These are phyloP conservation scores for Zygotorulaspora sp. DNA, from an alignment of 805 yeast species.

Conservation along the genomic window DNA sequence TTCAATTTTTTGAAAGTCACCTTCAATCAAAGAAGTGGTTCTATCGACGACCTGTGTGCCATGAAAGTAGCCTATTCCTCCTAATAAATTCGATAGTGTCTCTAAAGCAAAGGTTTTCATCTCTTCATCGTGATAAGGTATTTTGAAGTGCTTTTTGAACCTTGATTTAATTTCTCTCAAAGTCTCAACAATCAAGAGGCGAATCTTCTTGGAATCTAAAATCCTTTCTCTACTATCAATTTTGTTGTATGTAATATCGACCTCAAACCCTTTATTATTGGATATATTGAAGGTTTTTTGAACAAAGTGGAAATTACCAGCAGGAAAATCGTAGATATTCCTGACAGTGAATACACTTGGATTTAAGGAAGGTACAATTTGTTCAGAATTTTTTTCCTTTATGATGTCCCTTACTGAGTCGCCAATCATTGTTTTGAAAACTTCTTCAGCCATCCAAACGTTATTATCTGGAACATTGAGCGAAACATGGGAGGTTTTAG, in stretches of 20 bases:
- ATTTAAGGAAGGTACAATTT: slow-evolving; percentile 28
- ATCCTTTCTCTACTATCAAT: slow-evolving; percentile 42
- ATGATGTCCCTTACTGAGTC: slow-evolving; percentile 56
- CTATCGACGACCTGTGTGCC: slow-evolving; percentile 84
- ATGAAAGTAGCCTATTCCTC: slow-evolving; percentile 84
- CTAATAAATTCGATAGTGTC: slow-evolving; percentile 74
- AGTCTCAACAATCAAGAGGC: slow-evolving; percentile 20
- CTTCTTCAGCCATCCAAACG: slow-evolving; percentile 74
- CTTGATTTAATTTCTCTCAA: slow-evolving; percentile 33
- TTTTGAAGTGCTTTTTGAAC: slow-evolving; percentile 51
- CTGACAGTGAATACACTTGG: slow-evolving; percentile 51
- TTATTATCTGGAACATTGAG: slow-evolving; percentile 66
- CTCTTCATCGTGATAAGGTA: slow-evolving; percentile 34
- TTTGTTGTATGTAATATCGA: slow-evolving; percentile 59
- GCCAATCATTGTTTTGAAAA: slow-evolving; percentile 63
- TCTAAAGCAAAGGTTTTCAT: slow-evolving; percentile 66
- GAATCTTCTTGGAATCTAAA: slow-evolving; percentile 18
- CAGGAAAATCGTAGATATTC: slow-evolving; percentile 50
- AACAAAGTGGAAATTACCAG: slow-evolving; percentile 73
- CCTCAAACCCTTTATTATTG: slow-evolving; percentile 47
- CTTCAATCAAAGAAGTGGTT: slow-evolving; percentile 60
- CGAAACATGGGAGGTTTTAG: slow-evolving; percentile 59
- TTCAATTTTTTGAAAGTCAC: slow-evolving; percentile 53
- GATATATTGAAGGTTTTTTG: slow-evolving; percentile 72
- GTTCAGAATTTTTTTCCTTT: slow-evolving; percentile 13